Base-by-base conservation (phyloP, 1,284 basidiomycete genomes). In the Polyporus tsugae region DNA sequence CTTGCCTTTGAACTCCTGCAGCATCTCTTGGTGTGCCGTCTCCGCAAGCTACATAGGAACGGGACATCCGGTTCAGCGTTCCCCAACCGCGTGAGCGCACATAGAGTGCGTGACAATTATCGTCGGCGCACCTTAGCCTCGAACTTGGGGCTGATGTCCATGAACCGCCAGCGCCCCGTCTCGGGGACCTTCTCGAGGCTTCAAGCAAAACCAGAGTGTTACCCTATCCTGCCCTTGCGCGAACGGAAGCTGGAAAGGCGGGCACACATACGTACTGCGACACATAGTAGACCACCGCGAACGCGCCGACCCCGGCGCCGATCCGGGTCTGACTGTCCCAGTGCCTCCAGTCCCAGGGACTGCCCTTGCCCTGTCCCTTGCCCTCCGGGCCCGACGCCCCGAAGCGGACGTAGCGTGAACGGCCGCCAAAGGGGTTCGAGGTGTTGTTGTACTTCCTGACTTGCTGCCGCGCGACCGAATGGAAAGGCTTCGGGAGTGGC, bases 81-180 rank as follows among this genome's bases (percentile, higher is more conserved):
- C 29, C 29, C 29, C 29, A 29, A 29, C 29, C 29, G 29, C 29
- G 29, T 29, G 2, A 19, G 13, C 15, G 41, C 41, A 42, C 41
- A 15, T 42, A 39, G 38, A 38, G 38, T 29, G 36, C 35, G 13
- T 9, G 44, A 49, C 19, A 19, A 17, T 19, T 10, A 22, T 9
- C 17, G 68, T n/a, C 4, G 22, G 74, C 81, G 44, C 65, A 86
- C 86, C 72, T 75, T 77, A 4, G 85, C 82, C 79, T 97, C 95
- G 57, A 80, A 80, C 64, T 83, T 81, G 0, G 86, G 85, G 46
- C 86, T 86, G 7, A 92, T 85, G 75, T 92, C 91, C 86, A 97
- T 97, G 77, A 96, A 96, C 25, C 95, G 81, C 85, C 90, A 91
- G 66, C 95, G 80, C 0, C 95, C 95, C 0, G 95, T 96, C 75